A percentile compares a stretch with the other conserved stretches of the same genome.
Conservation (phyloP, 495 filamentous ascomycete genomes). For the Tuber melanosporum region DNA sequence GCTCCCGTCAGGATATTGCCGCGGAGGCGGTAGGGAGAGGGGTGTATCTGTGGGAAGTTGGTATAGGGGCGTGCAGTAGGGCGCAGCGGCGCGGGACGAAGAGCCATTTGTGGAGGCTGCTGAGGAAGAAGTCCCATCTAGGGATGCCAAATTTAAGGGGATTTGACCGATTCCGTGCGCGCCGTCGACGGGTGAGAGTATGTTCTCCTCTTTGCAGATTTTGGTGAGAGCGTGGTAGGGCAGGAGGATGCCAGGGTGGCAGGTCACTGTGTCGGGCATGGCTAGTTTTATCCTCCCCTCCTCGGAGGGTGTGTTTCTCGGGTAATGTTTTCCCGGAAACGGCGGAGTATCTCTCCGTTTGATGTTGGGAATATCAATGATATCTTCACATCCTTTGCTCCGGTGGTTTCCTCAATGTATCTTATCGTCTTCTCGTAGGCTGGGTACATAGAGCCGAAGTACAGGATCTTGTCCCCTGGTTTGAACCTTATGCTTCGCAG, state of each 20-base stretch:
- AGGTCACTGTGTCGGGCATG: no score
- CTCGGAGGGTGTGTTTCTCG: not conserved
- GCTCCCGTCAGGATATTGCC: conserved; percentile 48
- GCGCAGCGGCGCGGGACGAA: conserved; percentile 57
- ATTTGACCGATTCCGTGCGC: conserved; percentile 54
- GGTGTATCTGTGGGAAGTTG: conserved; percentile 60
- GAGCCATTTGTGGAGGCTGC: conserved; percentile 90
- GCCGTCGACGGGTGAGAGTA: conserved; percentile 37
- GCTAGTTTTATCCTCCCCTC: no score
- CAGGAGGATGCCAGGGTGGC: no score
- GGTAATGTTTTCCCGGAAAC: conserved; percentile 19
- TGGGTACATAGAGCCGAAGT: conserved; percentile 71
- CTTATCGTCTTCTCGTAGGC: conserved; percentile 63
- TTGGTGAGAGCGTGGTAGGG: no score
- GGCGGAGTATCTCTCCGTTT: not conserved
- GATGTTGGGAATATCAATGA: no score
- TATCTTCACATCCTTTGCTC: conserved; percentile 34
- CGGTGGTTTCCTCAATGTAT: conserved; percentile 58
- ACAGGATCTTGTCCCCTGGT: no score
- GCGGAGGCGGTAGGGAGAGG: conserved; percentile 49
- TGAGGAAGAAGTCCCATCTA: conserved; percentile 77
- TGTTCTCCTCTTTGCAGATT: conserved; percentile 43
- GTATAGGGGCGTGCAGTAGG: conserved; percentile 48
- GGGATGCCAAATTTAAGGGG: conserved; percentile 54
- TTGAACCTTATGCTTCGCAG: conserved; percentile 54